Evolutionary conservation across 2,329 filamentous ascomycete species (phyloP), one percentile per base, ranked within the genome.

Genomic region (Xylaria sp.): DNA sequence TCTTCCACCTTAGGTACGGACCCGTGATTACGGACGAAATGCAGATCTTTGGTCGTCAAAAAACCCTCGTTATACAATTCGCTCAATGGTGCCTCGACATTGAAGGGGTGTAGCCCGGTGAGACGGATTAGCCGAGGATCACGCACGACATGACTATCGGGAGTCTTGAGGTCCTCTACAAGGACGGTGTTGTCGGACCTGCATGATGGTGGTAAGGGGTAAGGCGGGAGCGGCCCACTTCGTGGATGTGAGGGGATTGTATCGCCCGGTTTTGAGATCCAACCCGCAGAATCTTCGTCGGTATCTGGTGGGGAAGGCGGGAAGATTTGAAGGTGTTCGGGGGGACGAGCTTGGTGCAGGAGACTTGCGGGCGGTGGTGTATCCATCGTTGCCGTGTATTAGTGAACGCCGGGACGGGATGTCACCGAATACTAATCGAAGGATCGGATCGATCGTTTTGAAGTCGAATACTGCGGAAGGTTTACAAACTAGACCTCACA

Each of bases 1-100:
- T 95, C 90, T 7, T 81, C 79, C 16, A 94, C 89, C 58, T 83
- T 77, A 0, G 92, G 92, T 6, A 96, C 92, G 0, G 85, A 78
- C 11, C 92, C 92, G 77, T 97, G 92, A 69, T 96, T 97, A 42
- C 92, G 81, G 7, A 97, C 92, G 72, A 95, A 97, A 75, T 96
- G 94, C 1, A 97, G 78, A 67, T 96, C 89, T 10, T 91, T 89
- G 46, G 87, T 90, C 0, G 92, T 97, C 44, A 97, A 77, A 70
- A 96, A 96, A 0, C 92, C 91, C 76, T 83, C 78, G 51, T 93
- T 82, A 73, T 86, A 96, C 0, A 96, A 78, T 13, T 86, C 85
- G 57, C 84, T 90, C 7, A 97, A 76, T 0, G 92, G 92, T 8
- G 92, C 83, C 74, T 97, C 92, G 53, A 90, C 88, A 68, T 97